phyloP scores from a whole-genome alignment of 164 flowering plant species.

The Macadamia tetraphylla region DNA sequence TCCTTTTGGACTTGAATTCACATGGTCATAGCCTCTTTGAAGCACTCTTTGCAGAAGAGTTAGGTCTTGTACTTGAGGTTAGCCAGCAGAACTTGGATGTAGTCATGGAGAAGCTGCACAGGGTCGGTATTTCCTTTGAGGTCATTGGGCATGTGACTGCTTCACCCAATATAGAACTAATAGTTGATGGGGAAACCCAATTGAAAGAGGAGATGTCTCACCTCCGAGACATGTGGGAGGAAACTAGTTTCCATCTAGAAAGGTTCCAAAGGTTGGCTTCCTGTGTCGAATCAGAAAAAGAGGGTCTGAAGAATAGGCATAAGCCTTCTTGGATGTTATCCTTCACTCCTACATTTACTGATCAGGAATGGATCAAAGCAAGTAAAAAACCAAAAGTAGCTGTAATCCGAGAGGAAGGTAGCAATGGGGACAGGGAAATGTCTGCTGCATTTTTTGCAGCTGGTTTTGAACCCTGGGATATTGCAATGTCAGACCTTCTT shows the following conservation, averaged over 20 bases:
- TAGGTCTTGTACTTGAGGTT: constrained; percentile 82
- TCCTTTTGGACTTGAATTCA: constrained; percentile 50
- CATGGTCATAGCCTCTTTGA: constrained; percentile 43
- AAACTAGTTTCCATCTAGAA: constrained; percentile 84
- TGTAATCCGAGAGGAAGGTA: constrained; percentile 77
- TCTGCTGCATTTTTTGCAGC: constrained; percentile 87
- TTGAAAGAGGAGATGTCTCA: constrained; percentile 49
- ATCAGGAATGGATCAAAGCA: constrained; percentile 42
- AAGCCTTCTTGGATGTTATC: constrained; percentile 73
- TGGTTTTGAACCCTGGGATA: constrained; percentile 86
- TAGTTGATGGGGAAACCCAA: constrained; percentile 51
- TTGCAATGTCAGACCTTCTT: constrained; percentile 69
- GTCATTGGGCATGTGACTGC: constrained; percentile 60
- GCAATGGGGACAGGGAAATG: constrained; percentile 89
- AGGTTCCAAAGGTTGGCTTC: constrained; percentile 66
- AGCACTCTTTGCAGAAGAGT: constrained; percentile 83
- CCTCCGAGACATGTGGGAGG: constrained; percentile 95
- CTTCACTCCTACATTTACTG: constrained; percentile 64
- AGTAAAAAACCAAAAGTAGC: constrained; percentile 77
- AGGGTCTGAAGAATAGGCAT: constrained; percentile 60
- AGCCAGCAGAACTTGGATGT: constrained; percentile 42
- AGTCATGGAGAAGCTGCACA: constrained; percentile 39
- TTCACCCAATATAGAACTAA: constrained; percentile 40
- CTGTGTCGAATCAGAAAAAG: constrained; percentile 74
- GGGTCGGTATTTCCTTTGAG: constrained; percentile 40